A percentile compares a stretch with the other conserved stretches of the same genome.
Conservation (phyloP, 768 basidiomycete species). For the Boletus vinaceobasis region DNA sequence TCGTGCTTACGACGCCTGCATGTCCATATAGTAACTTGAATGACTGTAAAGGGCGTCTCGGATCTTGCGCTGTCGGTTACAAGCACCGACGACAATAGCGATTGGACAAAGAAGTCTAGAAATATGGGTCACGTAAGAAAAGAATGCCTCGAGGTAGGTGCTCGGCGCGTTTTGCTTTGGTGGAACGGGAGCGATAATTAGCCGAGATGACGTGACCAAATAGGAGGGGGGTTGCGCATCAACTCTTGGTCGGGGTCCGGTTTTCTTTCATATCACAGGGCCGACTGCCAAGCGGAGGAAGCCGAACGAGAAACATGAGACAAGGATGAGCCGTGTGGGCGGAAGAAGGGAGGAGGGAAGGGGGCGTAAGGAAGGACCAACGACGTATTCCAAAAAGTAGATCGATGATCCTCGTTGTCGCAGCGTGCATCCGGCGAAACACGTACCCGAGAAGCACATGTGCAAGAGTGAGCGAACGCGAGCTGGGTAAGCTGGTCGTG, state of each 20-base stretch:
- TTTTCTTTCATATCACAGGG: neutral
- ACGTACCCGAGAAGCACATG: neutral
- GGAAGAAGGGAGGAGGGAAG: neutral
- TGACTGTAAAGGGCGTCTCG: too few species aligned
- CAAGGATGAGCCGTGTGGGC: neutral
- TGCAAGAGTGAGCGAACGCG: too few species aligned
- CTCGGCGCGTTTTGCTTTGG: neutral
- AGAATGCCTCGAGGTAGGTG: too few species aligned
- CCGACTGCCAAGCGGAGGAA: conserved; percentile 5
- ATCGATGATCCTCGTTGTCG: conserved; percentile 16
- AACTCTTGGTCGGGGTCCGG: conserved; percentile 1
- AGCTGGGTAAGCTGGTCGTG: too few species aligned
- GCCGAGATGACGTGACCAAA: conserved; percentile 9
- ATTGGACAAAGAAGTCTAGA: neutral
- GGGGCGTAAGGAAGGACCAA: too few species aligned
- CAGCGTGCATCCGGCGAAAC: conserved; percentile 8
- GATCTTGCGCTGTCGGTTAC: conserved; percentile 5
- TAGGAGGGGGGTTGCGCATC: neutral
- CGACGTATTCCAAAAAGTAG: too few species aligned
- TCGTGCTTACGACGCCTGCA: too few species aligned
- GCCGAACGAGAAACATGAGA: neutral
- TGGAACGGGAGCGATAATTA: conserved; percentile 7
- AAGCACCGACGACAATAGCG: neutral
- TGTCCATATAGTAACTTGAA: too few species aligned
- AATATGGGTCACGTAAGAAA: conserved; percentile 10